Evolutionary conservation across 2,329 filamentous ascomycete species (phyloP), one percentile per base, ranked within the genome.

Genomic region (Aspergillus sp.): DNA sequence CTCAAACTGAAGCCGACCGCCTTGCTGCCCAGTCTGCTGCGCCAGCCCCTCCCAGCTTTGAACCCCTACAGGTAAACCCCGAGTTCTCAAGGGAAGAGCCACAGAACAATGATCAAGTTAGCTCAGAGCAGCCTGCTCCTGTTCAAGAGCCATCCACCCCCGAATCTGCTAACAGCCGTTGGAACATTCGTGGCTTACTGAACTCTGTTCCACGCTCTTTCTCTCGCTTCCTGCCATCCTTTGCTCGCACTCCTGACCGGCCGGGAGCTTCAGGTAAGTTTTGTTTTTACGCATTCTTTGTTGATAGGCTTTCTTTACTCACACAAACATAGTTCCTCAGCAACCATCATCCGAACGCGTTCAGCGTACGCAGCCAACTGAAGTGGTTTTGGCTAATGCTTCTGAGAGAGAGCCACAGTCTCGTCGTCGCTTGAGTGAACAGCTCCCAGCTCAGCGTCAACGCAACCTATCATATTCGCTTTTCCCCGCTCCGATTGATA

Each of bases 191-290:
- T 57, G 66, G 70, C 31, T 57, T 76, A 46, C 49, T 75, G n/a
- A 70, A 57, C 57, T 75, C 73, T 30, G 72, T 74, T 19, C 71
- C 72, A 57, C 69, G 71, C 23, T 69, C 69, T 4, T 66, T 76
- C 48, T 69, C 69, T 8, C 70, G 68, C 19, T 60, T 73, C 22
- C 46, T 73, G 13, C 70, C 69, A 9, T 46, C 57, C 34, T 66
- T 71, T 45, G 60, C 60, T 9, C 66, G 65, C 34, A 64, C 64
- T 19, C 63, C 66, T 46, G 59, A 59, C 31, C 61, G 45, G 17
- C n/a, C 60, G 23, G 61, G 68, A 59, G 57, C 25, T 46, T 13
- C 60, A 54, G 65, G 65, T 67, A 67, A 59, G 61, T 47, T 48
- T 51, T 48, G 23, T 52, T 9, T 4, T 38, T 7, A 31, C 55